These are phyloP conservation scores for Ogataea trehalophila DNA, from an alignment of 805 yeast genomes.

Conservation along the genomic window DNA sequence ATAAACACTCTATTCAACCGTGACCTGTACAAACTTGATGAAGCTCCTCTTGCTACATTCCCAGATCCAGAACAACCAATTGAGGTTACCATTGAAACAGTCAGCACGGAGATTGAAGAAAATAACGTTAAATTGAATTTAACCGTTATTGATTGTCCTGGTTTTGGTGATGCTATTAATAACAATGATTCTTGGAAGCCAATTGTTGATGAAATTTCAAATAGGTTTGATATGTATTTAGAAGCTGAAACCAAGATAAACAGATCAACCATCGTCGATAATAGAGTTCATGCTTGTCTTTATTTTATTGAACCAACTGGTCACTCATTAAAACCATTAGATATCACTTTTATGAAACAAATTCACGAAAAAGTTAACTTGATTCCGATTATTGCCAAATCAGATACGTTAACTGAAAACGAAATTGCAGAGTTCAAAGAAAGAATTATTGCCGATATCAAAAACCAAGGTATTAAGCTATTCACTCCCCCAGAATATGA, in stretches of 20 bases:
- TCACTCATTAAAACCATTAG: constrained; percentile 84
- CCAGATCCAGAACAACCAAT: constrained; percentile 41
- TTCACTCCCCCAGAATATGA: constrained; percentile 78
- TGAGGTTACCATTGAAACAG: constrained; percentile 54
- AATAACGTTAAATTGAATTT: constrained; percentile 85
- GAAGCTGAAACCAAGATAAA: constrained; percentile 84
- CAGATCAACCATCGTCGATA: constrained; percentile 67
- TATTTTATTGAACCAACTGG: constrained; percentile 98
- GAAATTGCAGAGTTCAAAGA: constrained; percentile 75
- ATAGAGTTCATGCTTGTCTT: constrained; percentile 87
- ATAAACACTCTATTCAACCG: constrained; percentile 84
- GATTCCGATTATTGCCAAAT: constrained; percentile 91
- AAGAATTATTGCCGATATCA: constrained; percentile 73
- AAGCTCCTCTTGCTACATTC: constrained; percentile 23
- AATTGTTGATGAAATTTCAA: constrained; percentile 81
- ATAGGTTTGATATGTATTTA: constrained; percentile 80
- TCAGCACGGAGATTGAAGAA: constrained; percentile 77
- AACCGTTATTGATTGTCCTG: constrained; percentile 85
- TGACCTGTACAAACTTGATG: constrained; percentile 42
- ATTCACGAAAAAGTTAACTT: constrained; percentile 88
- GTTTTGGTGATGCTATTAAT: constrained; percentile 88
- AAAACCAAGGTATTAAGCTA: constrained; percentile 63
- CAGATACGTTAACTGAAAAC: constrained; percentile 86
- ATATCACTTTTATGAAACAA: constrained; percentile 80
- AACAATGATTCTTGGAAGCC: constrained; percentile 83